Evolutionary conservation across 345 rosid genomes (phyloP).

Genomic region (thale cress (Arabidopsis thaliana)): TAIR10.1 NC_003074.8:19287501-19288000

Average conservation of each 20-base stretch:
- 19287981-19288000: conserved; percentile 71
- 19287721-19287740: too few relatives aligned
- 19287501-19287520: conserved; percentile 28
- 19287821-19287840: background rate
- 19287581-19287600: conserved; percentile 32
- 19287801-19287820: background rate
- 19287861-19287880: conserved; percentile 39
- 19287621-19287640: conserved; percentile 37
- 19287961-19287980: conserved; percentile 17
- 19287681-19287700: conserved; percentile 3
- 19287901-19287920: conserved; percentile 39
- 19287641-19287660: conserved; percentile 33
- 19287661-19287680: conserved; percentile 20
- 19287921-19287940: conserved; percentile 43
- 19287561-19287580: background rate
- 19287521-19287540: conserved; percentile 2
- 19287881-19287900: conserved; percentile 24
- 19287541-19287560: conserved; percentile 23
- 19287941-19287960: conserved; percentile 32
- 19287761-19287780: background rate
- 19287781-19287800: background rate
- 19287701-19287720: background rate
- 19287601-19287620: conserved; percentile 15
- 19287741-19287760: background rate
- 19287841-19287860: conserved; percentile 18